phyloP scores from a whole-genome alignment of 2,329 filamentous ascomycete species.

The Parafenestella ontariensis region DNA sequence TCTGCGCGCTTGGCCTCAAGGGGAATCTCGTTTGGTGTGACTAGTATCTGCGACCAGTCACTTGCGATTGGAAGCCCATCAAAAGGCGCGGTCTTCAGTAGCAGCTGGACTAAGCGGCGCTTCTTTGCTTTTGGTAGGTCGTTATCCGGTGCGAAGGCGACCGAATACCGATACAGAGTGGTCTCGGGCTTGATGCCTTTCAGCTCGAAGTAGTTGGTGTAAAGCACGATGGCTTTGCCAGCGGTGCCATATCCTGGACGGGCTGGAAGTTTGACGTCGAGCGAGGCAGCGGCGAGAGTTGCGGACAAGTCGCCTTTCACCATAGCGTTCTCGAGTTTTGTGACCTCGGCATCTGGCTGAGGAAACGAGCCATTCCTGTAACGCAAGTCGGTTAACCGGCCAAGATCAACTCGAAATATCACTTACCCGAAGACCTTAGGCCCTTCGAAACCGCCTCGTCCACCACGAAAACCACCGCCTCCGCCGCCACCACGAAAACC shows the following conservation, averaged over 20 bases:
- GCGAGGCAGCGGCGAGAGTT: slow-evolving; percentile 28
- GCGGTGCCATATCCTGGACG: slow-evolving; percentile 45
- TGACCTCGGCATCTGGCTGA: slow-evolving; percentile 39
- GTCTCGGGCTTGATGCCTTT: slow-evolving; percentile 38
- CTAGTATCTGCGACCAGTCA: slow-evolving; percentile 47
- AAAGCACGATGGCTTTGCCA: slow-evolving; percentile 49
- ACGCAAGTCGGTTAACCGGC: background rate
- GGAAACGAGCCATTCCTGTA: slow-evolving; percentile 42
- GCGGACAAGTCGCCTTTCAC: slow-evolving; percentile 38
- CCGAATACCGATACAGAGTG: slow-evolving; percentile 37
- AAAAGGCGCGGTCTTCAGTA: slow-evolving; percentile 49
- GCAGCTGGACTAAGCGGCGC: slow-evolving; percentile 56
- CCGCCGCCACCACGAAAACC: slow-evolving; percentile 20
- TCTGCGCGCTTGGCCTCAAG: slow-evolving; percentile 20
- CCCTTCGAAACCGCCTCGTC: slow-evolving; percentile 16
- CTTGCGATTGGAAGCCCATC: slow-evolving; percentile 41
- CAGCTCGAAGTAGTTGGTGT: slow-evolving; percentile 52
- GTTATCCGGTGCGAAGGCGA: slow-evolving; percentile 40
- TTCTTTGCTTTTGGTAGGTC: slow-evolving; percentile 52
- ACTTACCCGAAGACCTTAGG: slow-evolving; percentile 35
- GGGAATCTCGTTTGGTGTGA: slow-evolving; percentile 33
- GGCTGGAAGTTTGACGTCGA: slow-evolving; percentile 31
- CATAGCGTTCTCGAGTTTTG: slow-evolving; percentile 37
- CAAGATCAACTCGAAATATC: background rate
- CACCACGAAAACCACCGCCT: slow-evolving; percentile 17